Evolutionary conservation across 1,139 yeast species (phyloP).

Genomic region (Kurtzmaniella natalensis): DNA sequence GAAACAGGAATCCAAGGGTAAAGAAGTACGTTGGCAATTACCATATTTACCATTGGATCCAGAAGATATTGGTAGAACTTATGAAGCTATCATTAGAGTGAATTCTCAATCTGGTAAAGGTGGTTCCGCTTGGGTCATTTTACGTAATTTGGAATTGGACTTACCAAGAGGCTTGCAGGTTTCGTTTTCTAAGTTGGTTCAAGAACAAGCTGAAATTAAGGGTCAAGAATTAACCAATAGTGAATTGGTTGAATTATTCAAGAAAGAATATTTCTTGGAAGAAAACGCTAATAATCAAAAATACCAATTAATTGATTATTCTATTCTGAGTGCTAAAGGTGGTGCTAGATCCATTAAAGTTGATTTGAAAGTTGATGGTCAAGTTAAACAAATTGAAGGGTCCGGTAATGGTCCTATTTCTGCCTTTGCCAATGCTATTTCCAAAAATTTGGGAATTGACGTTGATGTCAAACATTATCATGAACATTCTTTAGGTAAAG

Average conservation of each 20-base stretch:
- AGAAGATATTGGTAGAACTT: slow-evolving; percentile 90
- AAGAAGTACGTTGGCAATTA: slow-evolving; percentile 60
- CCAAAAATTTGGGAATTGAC: slow-evolving; percentile 48
- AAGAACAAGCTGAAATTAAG: slow-evolving; percentile 69
- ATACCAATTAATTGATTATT: slow-evolving; percentile 49
- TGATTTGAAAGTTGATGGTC: slow-evolving; percentile 44
- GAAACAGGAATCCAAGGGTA: slow-evolving; percentile 22
- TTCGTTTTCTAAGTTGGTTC: slow-evolving; percentile 82
- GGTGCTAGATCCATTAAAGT: slow-evolving; percentile 33
- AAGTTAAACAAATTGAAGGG: slow-evolving; percentile 51
- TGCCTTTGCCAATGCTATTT: slow-evolving; percentile 76
- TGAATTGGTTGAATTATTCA: slow-evolving; percentile 77
- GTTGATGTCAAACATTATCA: slow-evolving; percentile 80
- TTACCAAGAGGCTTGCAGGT: slow-evolving; percentile 91
- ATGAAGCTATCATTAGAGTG: slow-evolving; percentile 96
- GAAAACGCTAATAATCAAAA: slow-evolving; percentile 26
- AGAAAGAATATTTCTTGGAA: slow-evolving; percentile 62
- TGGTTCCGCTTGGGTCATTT: slow-evolving; percentile 96
- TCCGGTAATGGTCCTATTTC: slow-evolving; percentile 95
- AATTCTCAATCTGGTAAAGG: slow-evolving; percentile 98
- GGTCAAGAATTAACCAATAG: slow-evolving; percentile 80
- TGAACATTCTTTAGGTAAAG: slow-evolving; percentile 90
- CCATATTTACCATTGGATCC: slow-evolving; percentile 98
- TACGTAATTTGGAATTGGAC: slow-evolving; percentile 83
- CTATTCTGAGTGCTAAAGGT: slow-evolving; percentile 30